phyloP scores from a whole-genome alignment of 2,329 filamentous ascomycete species.

The Fusarium nanum region DNA sequence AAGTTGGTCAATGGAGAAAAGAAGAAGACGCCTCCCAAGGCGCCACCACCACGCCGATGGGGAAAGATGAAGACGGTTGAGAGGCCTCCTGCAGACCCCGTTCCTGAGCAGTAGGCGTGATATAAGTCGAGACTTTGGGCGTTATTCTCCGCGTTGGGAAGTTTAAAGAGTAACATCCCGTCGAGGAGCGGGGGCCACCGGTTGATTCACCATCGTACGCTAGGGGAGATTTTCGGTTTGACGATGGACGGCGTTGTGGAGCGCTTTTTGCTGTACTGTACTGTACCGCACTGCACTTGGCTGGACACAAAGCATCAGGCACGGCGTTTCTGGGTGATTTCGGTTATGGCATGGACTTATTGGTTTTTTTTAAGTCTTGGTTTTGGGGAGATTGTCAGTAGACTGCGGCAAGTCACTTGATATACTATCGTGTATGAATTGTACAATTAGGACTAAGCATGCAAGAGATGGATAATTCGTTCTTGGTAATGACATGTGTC shows the following conservation, averaged over 20 bases:
- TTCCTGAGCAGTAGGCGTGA: constrained; percentile 31
- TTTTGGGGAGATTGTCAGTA: constrained; percentile 23
- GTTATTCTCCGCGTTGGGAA: constrained; percentile 2
- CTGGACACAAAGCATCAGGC: constrained; percentile 38
- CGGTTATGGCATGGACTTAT: constrained; percentile 2
- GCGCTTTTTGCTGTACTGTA: constrained; percentile 19
- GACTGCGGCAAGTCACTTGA: constrained; percentile 18
- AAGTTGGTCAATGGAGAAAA: constrained; percentile 45
- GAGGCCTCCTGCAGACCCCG: constrained; percentile 47
- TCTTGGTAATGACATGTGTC: not conserved
- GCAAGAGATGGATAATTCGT: constrained; percentile 17
- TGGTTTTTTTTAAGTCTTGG: not conserved
- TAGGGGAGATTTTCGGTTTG: constrained; percentile 25
- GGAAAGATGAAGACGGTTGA: constrained; percentile 56
- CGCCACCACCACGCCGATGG: constrained; percentile 59
- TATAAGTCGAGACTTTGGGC: not conserved
- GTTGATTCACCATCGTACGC: constrained; percentile 7
- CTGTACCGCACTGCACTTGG: constrained; percentile 15
- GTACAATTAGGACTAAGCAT: constrained; percentile 16
- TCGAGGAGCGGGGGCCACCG: constrained; percentile 6
- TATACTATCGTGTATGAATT: constrained; percentile 1
- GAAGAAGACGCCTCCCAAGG: constrained; percentile 60
- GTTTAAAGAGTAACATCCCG: constrained; percentile 11
- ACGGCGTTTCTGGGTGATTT: constrained; percentile 34
- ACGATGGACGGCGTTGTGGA: constrained; percentile 41